A percentile compares a stretch with the other conserved stretches of the same genome.
Evolutionary conservation across 73 alveolate genomes (phyloP).

Genomic region (Uronychia binucleata): DNA sequence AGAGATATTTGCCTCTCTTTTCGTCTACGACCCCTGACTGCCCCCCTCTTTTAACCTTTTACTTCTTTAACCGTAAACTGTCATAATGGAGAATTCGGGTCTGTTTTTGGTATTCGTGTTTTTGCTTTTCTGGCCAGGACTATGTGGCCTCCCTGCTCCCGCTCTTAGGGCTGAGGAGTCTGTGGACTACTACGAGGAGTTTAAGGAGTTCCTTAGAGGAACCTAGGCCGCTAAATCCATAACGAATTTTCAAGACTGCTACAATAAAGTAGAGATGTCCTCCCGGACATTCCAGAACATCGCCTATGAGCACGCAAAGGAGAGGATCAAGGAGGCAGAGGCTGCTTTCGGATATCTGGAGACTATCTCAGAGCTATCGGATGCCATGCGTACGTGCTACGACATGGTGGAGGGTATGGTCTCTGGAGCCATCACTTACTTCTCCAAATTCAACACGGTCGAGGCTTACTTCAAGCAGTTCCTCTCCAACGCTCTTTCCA

Average conservation of each 20-base stretch:
- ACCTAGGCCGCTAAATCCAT: neutral
- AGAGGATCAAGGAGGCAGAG: neutral
- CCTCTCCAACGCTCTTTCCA: neutral
- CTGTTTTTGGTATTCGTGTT: too few species aligned
- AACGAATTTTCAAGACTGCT: neutral
- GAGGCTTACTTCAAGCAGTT: neutral
- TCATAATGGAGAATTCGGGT: too few species aligned
- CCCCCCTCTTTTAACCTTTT: too few species aligned
- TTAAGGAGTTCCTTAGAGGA: neutral
- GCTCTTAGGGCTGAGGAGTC: too few species aligned
- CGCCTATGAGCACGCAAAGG: neutral
- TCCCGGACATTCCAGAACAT: neutral
- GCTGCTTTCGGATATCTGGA: neutral
- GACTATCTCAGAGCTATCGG: neutral
- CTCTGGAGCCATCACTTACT: neutral
- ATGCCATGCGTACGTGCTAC: neutral
- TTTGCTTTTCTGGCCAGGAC: too few species aligned
- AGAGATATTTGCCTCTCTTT: neutral
- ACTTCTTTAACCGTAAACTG: neutral
- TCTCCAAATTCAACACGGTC: neutral
- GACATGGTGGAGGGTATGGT: neutral
- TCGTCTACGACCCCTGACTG: too few species aligned
- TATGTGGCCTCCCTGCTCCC: too few species aligned
- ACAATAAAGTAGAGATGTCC: neutral
- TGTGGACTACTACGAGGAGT: neutral